These are phyloP conservation scores for Trichoderma erinaceum DNA, from an alignment of 495 filamentous ascomycete species.

Conservation along the genomic window DNA sequence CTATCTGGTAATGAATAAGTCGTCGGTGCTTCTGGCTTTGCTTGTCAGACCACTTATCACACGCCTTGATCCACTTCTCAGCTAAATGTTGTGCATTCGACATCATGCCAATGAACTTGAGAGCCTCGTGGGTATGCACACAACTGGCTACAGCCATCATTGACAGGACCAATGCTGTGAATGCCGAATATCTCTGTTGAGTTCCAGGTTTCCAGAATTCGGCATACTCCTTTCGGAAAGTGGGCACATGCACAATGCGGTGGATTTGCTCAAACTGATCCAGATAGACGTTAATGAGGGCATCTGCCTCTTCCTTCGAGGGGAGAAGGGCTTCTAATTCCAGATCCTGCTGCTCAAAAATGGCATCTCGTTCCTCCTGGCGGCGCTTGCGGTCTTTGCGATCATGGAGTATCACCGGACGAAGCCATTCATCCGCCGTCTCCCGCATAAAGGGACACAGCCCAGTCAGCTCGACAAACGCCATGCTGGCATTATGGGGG, in stretches of 20 bases:
- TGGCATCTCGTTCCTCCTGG: slow-evolving; percentile 30
- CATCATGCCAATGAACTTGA: slow-evolving; percentile 34
- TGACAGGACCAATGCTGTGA: slow-evolving; percentile 39
- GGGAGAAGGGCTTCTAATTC: slow-evolving; percentile 37
- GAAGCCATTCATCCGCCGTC: slow-evolving; percentile 38
- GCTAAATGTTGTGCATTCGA: slow-evolving; percentile 28
- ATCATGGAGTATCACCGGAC: slow-evolving; percentile 31
- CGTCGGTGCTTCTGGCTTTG: slow-evolving; percentile 40
- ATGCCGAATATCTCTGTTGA: slow-evolving; percentile 34
- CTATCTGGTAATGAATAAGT: slow-evolving; percentile 41
- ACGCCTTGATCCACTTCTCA: slow-evolving; percentile 34
- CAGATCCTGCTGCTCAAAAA: slow-evolving; percentile 26
- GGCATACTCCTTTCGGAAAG: slow-evolving; percentile 37
- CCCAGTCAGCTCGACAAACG: slow-evolving; percentile 39
- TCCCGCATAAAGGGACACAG: slow-evolving; percentile 42
- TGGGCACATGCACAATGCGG: slow-evolving; percentile 42
- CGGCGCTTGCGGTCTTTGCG: slow-evolving; percentile 32
- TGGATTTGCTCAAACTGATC: slow-evolving; percentile 43
- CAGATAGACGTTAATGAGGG: slow-evolving; percentile 35
- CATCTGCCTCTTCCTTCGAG: slow-evolving; percentile 32
- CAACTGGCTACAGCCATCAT: slow-evolving; percentile 38
- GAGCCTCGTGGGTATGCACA: slow-evolving; percentile 26
- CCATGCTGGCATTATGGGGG: slow-evolving; percentile 41
- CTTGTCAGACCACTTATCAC: slow-evolving; percentile 31
- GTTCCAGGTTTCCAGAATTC: slow-evolving; percentile 38